Conservation (phyloP, 495 filamentous ascomycete species). For the Zalerion maritima region DNA sequence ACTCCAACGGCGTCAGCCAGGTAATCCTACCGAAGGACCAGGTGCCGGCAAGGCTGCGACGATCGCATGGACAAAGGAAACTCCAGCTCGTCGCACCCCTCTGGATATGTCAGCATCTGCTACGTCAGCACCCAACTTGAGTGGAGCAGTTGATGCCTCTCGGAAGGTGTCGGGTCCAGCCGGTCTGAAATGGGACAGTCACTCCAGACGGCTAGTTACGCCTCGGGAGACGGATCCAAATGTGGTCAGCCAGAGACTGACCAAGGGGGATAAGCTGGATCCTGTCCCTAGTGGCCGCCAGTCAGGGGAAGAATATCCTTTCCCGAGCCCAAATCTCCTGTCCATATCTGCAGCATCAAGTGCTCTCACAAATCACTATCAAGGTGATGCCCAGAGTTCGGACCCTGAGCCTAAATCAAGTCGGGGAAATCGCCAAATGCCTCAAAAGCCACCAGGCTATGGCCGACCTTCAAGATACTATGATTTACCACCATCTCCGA, state of each 20-base stretch:
- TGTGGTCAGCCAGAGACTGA: no score
- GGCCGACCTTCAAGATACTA: no score
- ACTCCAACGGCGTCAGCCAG: slow-evolving; percentile 21
- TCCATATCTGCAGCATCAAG: slow-evolving; percentile 34
- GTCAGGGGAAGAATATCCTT: slow-evolving; percentile 9
- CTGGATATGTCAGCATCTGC: slow-evolving; percentile 11
- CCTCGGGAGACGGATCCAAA: slow-evolving; percentile 12
- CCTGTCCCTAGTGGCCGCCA: slow-evolving; percentile 11
- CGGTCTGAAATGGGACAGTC: slow-evolving; percentile 26
- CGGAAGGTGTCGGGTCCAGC: slow-evolving; percentile 15
- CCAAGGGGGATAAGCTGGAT: no score
- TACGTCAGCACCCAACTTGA: slow-evolving; percentile 8
- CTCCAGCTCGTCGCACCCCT: slow-evolving; percentile 6
- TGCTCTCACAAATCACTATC: slow-evolving; percentile 22
- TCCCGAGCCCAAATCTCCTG: slow-evolving; percentile 17
- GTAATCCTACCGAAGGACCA: slow-evolving; percentile 21
- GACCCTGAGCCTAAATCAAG: no score
- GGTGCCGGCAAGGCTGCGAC: slow-evolving; percentile 76
- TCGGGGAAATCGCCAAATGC: no score
- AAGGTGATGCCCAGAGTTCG: slow-evolving; percentile 16
- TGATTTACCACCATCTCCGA: no score
- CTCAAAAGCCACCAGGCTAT: no score
- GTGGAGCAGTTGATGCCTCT: slow-evolving; percentile 5
- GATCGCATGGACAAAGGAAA: slow-evolving; percentile 52
- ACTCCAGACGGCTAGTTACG: slow-evolving; percentile 25